A percentile compares a stretch with the other conserved stretches of the same genome.
Conservation (phyloP, 2,329 filamentous ascomycete species). For the Phaeoacremonium minimum region DNA sequence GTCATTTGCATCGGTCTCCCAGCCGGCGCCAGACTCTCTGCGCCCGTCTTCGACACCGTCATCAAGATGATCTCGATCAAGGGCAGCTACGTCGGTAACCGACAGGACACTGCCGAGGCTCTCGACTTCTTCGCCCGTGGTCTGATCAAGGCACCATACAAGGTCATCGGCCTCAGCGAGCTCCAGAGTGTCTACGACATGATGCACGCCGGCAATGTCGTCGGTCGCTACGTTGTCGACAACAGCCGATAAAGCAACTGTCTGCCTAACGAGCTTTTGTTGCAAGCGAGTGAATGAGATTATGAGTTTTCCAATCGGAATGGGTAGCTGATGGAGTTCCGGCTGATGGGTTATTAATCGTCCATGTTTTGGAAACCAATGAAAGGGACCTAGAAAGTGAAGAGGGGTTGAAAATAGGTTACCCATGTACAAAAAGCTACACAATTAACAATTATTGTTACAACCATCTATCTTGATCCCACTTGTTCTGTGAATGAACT, state of each 20-base stretch:
- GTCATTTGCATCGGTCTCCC: conserved; percentile 90
- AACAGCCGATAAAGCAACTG: conserved; percentile 56
- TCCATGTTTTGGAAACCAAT: no score
- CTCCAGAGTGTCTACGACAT: conserved; percentile 76
- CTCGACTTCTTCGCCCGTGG: conserved; percentile 85
- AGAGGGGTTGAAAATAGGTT: no score
- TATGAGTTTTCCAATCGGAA: no score
- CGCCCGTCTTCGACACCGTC: conserved; percentile 86
- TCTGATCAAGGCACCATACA: conserved; percentile 82
- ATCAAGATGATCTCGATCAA: conserved; percentile 88
- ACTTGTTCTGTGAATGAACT: no score
- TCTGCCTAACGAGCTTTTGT: no score
- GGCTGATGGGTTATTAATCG: no score
- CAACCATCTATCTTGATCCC: no score
- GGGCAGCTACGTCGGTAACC: conserved; percentile 90
- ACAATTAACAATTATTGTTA: no score
- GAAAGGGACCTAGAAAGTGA: no score
- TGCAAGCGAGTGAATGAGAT: no score
- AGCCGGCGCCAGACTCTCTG: conserved; percentile 71
- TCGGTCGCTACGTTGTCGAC: conserved; percentile 77
- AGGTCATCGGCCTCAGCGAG: conserved; percentile 76
- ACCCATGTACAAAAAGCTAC: no score
- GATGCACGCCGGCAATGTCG: conserved; percentile 67
- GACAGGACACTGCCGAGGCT: conserved; percentile 81
- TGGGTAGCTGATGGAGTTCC: no score